Conservation (phyloP, 768 basidiomycete species). For the Psilocybe sp. region DNA sequence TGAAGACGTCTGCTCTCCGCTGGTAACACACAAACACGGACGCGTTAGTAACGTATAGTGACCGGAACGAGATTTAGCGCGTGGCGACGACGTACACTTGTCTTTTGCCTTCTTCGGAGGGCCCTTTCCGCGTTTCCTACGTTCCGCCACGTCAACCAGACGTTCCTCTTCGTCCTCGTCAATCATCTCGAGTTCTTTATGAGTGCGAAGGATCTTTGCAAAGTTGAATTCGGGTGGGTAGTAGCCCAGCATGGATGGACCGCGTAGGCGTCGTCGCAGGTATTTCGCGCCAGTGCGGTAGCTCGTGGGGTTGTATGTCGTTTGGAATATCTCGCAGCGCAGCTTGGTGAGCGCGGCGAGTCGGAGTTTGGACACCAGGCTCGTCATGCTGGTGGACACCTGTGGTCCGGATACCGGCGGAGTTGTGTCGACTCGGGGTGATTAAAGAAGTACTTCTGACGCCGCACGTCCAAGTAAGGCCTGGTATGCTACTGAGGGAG, state of each 20-base stretch:
- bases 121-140: conserved; percentile 77
- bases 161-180: conserved; percentile 69
- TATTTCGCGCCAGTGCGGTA: conserved; percentile 90
- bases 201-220: conserved; percentile 43
- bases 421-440: too few relatives aligned
- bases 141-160: conserved; percentile 63
- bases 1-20: conserved; percentile 25
- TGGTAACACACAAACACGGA: conserved; percentile 6
- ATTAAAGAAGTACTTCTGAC: too few relatives aligned
- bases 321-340: conserved; percentile 79
- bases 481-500: too few relatives aligned
- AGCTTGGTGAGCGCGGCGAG: conserved; percentile 61
- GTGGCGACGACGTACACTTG: conserved; percentile 43
- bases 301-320: conserved; percentile 80
- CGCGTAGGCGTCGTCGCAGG: conserved; percentile 75
- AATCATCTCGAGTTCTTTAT: conserved; percentile 57
- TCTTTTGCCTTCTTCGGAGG: conserved; percentile 77
- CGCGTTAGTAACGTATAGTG: neutral
- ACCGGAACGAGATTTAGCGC: neutral
- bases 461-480: too few relatives aligned
- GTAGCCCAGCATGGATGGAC: conserved; percentile 84
- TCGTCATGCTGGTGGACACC: conserved; percentile 9
- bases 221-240: conserved; percentile 68
- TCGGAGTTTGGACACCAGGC: conserved; percentile 43
- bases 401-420: too few relatives aligned